Evolutionary conservation across 2,329 filamentous ascomycete species (phyloP).

Genomic region (Oidium heveae): DNA sequence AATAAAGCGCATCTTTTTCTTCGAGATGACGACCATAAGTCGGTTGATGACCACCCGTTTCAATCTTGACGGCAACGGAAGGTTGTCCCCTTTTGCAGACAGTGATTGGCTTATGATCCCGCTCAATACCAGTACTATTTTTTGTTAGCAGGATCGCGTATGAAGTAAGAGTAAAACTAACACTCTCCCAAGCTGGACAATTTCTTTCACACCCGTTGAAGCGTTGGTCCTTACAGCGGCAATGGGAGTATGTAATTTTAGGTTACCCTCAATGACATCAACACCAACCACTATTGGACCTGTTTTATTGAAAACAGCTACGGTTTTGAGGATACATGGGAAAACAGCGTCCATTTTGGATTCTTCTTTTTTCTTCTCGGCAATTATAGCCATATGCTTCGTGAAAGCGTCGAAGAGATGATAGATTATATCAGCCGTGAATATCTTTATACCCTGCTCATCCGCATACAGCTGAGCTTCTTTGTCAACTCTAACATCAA

Average conservation of each 20-base stretch:
- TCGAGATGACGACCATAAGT: constrained; percentile 88
- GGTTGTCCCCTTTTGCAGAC: constrained; percentile 91
- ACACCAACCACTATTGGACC: constrained; percentile 85
- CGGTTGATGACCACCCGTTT: constrained; percentile 76
- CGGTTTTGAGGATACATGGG: constrained; percentile 71
- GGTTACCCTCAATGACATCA: constrained; percentile 74
- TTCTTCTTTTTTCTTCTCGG: constrained; percentile 87
- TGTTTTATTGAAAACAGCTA: constrained; percentile 97
- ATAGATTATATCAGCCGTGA: constrained; percentile 97
- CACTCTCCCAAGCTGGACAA: constrained; percentile 70
- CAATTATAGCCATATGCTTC: constrained; percentile 69
- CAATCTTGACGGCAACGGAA: constrained; percentile 95
- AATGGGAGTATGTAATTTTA: constrained; percentile 73
- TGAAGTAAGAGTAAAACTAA: constrained; percentile 6
- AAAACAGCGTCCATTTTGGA: constrained; percentile 90
- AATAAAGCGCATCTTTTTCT: constrained; percentile 73
- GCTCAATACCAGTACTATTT: constrained; percentile 70
- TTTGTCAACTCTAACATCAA: constrained; percentile 98
- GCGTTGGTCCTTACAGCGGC: constrained; percentile 64
- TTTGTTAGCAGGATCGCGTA: neutral
- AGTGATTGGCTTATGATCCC: constrained; percentile 84
- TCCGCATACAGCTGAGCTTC: constrained; percentile 80
- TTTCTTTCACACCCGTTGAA: constrained; percentile 56
- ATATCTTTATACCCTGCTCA: constrained; percentile 87
- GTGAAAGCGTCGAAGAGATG: constrained; percentile 95